Percentiles rank a stretch among this genome's conserved stretches.
Conservation (phyloP, 2,329 filamentous ascomycete species). For the Zarea fungicola region DNA sequence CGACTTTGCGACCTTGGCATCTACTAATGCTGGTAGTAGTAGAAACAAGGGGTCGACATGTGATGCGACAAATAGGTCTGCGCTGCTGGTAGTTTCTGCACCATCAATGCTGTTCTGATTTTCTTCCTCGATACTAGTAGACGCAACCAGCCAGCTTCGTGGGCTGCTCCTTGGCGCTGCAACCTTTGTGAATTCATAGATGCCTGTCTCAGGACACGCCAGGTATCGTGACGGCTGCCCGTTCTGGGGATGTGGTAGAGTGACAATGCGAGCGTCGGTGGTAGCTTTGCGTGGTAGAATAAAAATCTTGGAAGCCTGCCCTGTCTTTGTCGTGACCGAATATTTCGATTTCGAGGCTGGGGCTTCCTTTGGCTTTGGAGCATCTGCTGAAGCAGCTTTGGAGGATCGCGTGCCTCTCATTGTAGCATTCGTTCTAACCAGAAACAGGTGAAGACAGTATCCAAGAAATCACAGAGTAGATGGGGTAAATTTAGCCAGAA, state of each 20-base stretch:
- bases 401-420: constrained; percentile 49
- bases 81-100: constrained; percentile 50
- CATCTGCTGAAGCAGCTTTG: constrained; percentile 26
- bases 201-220: constrained; percentile 54
- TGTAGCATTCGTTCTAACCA: not conserved
- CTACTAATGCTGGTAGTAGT: constrained; percentile 64
- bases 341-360: constrained; percentile 31
- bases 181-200: constrained; percentile 61
- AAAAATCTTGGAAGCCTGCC: constrained; percentile 51
- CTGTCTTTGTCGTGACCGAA: constrained; percentile 32
- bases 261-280: constrained; percentile 51
- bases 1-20: constrained; percentile 34
- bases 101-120: constrained; percentile 29
- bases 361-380: constrained; percentile 23
- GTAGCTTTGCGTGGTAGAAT: constrained; percentile 53
- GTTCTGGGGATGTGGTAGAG: constrained; percentile 55
- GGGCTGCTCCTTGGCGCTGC: constrained; percentile 47
- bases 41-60: constrained; percentile 81
- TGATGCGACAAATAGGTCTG: constrained; percentile 79
- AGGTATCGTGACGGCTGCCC: constrained; percentile 53
- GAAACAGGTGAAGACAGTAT: not conserved
- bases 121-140: constrained; percentile 5
- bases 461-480: not conserved
- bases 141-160: constrained; percentile 58
- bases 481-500: not conserved